Conservation (phyloP, 1,284 basidiomycete genomes). For the Tylopilus orsonianus region DNA sequence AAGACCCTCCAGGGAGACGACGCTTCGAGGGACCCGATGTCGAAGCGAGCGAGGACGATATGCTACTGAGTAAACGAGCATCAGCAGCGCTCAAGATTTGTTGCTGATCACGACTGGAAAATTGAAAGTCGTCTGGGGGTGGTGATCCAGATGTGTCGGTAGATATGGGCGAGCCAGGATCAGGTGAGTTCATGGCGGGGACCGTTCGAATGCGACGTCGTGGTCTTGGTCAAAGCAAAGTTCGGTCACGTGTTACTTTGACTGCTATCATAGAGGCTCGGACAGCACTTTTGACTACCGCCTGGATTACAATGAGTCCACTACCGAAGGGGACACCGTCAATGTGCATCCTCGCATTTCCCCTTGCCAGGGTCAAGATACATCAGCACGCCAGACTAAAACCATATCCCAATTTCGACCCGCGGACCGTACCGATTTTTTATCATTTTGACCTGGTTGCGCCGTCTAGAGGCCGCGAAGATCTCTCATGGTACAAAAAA, state of each 20-base stretch:
- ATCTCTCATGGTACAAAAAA: slow-evolving; percentile 15
- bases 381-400: slow-evolving; percentile 14
- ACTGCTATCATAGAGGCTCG: no score
- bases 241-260: slow-evolving; percentile 26
- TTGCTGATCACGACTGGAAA: slow-evolving; percentile 32
- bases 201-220: background rate
- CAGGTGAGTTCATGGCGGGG: slow-evolving; percentile 33
- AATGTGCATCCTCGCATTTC: slow-evolving; percentile 50
- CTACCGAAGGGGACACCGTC: slow-evolving; percentile 30
- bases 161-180: slow-evolving; percentile 36
- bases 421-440: slow-evolving; percentile 37
- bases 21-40: slow-evolving; percentile 37
- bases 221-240: background rate
- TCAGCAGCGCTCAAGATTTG: slow-evolving; percentile 24
- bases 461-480: slow-evolving; percentile 4
- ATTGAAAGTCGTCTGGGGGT: slow-evolving; percentile 36
- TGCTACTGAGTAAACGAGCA: slow-evolving; percentile 18
- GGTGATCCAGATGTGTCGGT: slow-evolving; percentile 38
- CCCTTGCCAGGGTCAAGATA: slow-evolving; percentile 34
- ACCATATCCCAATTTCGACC: slow-evolving; percentile 16
- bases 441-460: slow-evolving; percentile 45
- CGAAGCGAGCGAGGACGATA: slow-evolving; percentile 21
- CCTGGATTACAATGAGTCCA: slow-evolving; percentile 25
- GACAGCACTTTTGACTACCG: no score
- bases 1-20: slow-evolving; percentile 38